Conservation (phyloP, 2,329 filamentous ascomycete species). For the Paecilomyces fulvus region DNA sequence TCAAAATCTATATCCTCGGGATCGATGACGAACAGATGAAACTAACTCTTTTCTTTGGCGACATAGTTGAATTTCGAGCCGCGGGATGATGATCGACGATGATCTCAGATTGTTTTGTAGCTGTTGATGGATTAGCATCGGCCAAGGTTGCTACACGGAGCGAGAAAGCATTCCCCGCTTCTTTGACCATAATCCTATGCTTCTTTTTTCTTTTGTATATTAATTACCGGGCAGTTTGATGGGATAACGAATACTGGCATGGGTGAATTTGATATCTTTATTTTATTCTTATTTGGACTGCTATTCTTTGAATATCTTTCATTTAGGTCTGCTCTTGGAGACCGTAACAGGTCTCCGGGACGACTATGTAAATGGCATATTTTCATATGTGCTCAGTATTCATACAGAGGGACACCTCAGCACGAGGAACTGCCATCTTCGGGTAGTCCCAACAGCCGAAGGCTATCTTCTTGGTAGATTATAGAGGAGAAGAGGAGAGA, state of each 20-base stretch:
- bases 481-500: conserved; percentile 2
- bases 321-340: not conserved
- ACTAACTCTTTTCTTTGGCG: conserved; percentile 4
- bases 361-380: not conserved
- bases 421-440: not conserved
- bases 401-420: not conserved
- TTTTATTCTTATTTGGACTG: not conserved
- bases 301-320: not conserved
- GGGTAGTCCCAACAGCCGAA: not conserved
- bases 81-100: conserved; percentile 47
- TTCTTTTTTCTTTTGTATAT: not conserved
- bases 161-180: conserved; percentile 7
- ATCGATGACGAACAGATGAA: conserved; percentile 8
- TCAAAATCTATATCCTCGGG: conserved; percentile 10
- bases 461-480: conserved; percentile 4
- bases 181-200: not conserved
- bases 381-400: not conserved
- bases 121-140: too few species aligned
- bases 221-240: not conserved
- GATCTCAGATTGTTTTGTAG: conserved; percentile 20
- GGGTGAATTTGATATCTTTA: not conserved
- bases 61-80: conserved; percentile 59
- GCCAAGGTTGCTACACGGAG: not conserved
- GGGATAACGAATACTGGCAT: not conserved
- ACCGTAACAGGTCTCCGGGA: not conserved